Conservation (phyloP, 495 filamentous ascomycete species). For the Aspergillus sclerotioniger region DNA sequence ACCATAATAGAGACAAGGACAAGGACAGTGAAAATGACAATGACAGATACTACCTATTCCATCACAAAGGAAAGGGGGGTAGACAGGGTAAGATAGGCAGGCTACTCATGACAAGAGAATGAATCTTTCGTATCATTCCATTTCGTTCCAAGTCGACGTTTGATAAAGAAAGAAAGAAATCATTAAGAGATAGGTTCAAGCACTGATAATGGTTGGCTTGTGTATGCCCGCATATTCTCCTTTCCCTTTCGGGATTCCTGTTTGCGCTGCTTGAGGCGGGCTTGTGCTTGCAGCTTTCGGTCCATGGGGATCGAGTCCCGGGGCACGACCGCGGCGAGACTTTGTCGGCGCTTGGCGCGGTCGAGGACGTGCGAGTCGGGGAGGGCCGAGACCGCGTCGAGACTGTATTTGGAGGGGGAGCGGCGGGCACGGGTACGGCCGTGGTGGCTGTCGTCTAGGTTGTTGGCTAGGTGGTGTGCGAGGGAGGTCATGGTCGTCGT, state of each 20-base stretch:
- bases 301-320: conserved; percentile 55
- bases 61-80: background rate
- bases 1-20: background rate
- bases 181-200: background rate
- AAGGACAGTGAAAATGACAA: background rate
- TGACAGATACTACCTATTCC: background rate
- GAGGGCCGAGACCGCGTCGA: conserved; percentile 19
- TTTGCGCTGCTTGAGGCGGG: conserved; percentile 58
- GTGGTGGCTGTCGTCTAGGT: conserved; percentile 20
- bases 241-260: conserved; percentile 39
- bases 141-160: too few relatives aligned
- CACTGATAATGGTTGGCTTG: background rate
- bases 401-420: conserved; percentile 23
- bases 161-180: too few relatives aligned
- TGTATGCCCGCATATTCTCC: conserved; percentile 26
- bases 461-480: conserved; percentile 18
- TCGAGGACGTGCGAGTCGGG: conserved; percentile 28
- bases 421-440: conserved; percentile 20
- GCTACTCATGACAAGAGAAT: too few relatives aligned
- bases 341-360: conserved; percentile 36
- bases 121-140: too few relatives aligned
- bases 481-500: conserved; percentile 20
- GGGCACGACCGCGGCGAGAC: conserved; percentile 27
- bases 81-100: too few relatives aligned
- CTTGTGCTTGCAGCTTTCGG: conserved; percentile 60